Evolutionary conservation across 2,329 filamentous ascomycete genomes (phyloP).

Genomic region (Escovopsis sp.): DNA sequence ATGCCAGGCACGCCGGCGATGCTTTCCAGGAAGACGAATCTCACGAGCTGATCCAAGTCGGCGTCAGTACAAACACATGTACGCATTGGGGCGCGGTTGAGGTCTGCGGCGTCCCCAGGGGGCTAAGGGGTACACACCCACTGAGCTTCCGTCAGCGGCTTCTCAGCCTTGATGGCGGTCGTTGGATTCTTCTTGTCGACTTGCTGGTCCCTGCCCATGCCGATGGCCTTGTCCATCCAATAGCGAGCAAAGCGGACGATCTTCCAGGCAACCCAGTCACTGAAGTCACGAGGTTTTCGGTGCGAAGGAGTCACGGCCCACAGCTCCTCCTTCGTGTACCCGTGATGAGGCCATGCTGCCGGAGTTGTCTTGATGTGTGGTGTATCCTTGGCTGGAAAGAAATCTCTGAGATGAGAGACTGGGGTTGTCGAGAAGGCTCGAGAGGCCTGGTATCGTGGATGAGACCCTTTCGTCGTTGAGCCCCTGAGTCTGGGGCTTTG

Average conservation of each 20-base stretch:
- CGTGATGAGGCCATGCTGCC: constrained; percentile 55
- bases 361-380: constrained; percentile 46
- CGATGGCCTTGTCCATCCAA: constrained; percentile 70
- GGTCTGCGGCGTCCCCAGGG: not conserved
- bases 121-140: constrained; percentile 38
- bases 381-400: constrained; percentile 49
- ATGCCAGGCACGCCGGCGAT: constrained; percentile 93
- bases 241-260: constrained; percentile 64
- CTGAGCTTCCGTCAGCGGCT: constrained; percentile 67
- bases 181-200: constrained; percentile 43
- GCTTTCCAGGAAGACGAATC: constrained; percentile 87
- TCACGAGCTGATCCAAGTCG: constrained; percentile 38
- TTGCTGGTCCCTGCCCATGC: constrained; percentile 57
- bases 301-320: constrained; percentile 58
- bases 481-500: constrained; percentile 6
- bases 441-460: constrained; percentile 4
- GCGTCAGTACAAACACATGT: constrained; percentile 3
- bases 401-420: constrained; percentile 33
- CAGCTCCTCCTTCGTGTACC: constrained; percentile 73
- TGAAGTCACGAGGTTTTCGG: constrained; percentile 53
- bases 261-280: constrained; percentile 66
- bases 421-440: constrained; percentile 37
- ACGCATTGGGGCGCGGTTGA: no score
- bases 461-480: constrained; percentile 6
- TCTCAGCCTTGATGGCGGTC: constrained; percentile 34